These are phyloP conservation scores for Irpex sp. DNA, from an alignment of 1,284 basidiomycete species.

Conservation along the genomic window DNA sequence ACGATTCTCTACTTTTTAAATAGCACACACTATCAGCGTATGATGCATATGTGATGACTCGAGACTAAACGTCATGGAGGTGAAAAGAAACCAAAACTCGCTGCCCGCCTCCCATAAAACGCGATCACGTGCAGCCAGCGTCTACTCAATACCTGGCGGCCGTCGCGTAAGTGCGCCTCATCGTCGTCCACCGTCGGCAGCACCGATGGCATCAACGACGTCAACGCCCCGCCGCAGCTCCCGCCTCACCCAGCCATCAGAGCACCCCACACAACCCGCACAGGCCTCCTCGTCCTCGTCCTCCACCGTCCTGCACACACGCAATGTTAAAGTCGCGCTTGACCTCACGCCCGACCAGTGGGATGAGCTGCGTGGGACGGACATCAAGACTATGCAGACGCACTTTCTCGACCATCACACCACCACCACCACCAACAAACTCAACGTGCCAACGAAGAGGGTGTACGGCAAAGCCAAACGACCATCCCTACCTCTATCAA, in stretches of 20 bases:
- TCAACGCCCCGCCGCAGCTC: background rate
- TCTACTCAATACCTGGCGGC: background rate
- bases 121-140: background rate
- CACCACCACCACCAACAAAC: no score
- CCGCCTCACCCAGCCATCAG: background rate
- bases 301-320: background rate
- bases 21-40: no score
- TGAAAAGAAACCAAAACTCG: background rate
- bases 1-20: no score
- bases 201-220: background rate
- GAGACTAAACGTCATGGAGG: background rate
- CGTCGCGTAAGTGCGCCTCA: background rate
- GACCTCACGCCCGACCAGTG: conserved; percentile 2
- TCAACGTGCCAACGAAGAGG: background rate
- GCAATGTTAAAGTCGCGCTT: background rate
- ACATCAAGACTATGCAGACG: background rate
- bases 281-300: background rate
- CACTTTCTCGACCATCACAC: background rate
- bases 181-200: background rate
- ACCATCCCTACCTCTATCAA: conserved; percentile 9
- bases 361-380: background rate
- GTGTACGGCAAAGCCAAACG: conserved; percentile 3
- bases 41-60: no score
- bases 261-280: background rate
- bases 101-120: background rate